Conservation (phyloP, 257 asterid genomes). For the Solanum rostratum region DNA sequence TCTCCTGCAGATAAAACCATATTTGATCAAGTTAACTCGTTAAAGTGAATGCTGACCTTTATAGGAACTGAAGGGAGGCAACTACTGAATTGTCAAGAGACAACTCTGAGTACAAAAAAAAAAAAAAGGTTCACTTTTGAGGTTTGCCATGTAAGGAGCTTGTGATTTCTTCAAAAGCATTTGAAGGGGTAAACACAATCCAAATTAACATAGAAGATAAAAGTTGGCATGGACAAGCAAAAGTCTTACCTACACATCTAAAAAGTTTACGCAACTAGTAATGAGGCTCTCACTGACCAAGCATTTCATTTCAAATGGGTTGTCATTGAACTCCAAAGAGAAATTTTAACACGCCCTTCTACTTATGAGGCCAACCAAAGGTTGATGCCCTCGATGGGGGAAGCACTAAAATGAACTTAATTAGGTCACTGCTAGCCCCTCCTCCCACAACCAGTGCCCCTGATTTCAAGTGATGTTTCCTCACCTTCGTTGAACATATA, state of each 20-base stretch:
- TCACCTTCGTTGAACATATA: background rate
- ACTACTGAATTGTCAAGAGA: background rate
- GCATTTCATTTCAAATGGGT: background rate
- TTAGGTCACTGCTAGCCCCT: background rate
- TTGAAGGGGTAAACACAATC: background rate
- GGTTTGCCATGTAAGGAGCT: background rate
- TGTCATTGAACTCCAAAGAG: background rate
- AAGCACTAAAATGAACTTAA: background rate
- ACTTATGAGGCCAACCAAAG: background rate
- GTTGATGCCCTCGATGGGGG: background rate
- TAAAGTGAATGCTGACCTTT: background rate
- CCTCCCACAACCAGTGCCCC: background rate
- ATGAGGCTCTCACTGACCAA: background rate
- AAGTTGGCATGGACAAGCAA: background rate
- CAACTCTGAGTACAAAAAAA: background rate
- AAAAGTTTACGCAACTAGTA: background rate
- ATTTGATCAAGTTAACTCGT: background rate
- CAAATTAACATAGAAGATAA: background rate
- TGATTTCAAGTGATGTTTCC: background rate
- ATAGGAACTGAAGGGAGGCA: background rate
- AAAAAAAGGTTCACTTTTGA: background rate
- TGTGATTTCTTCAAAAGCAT: background rate
- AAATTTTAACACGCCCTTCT: background rate
- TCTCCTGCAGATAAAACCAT: slow-evolving; percentile 19
- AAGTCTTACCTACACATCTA: background rate